Evolutionary conservation across 805 yeast genomes (phyloP), one percentile per base, ranked within the genome.

Genomic region (Priceomyces castillae): DNA sequence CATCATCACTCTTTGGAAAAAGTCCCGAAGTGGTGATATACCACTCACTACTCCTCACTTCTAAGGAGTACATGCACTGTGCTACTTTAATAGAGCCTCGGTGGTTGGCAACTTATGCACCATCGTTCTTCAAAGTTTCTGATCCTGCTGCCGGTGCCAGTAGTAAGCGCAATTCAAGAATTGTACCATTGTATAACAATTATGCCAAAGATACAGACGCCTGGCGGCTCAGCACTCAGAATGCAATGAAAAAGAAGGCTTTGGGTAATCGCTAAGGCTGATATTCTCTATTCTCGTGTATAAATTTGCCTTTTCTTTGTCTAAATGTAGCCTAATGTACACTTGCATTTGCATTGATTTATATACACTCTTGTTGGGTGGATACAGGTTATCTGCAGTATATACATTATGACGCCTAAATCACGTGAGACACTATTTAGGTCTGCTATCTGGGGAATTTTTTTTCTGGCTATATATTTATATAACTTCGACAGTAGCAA

Each of bases 31-130:
- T 87, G 64, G 84, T 90, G 36, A 62, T 92, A 7, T 90, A 88
- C 56, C 90, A 90, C 56, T 86, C 90, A 25, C 72, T 90, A 41
- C 77, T 90, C 23, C 72, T 89, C 50, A 92, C 99, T 0, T 78
- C 86, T 12, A 82, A 82, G 57, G 98, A 92, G 71, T 94, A 86
- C 57, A 89, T 92, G 96, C 86, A 94, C 43, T 89, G 89, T 53
- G 82, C 85, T 22, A 85, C 90, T 14, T 76, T 77, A n/a, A 80
- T 94, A 28, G 90, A 89, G 40, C 86, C 96, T 0, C 74, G 73
- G 48, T 87, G 96, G 96, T 67, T 92, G 25, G 65, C 80, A 37
- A 78, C 84, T 61, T 63, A 62, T 37, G 89, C 90, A 6, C 88
- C 90, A 3, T 80, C 78, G 35, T 89, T 83, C 62, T 92, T 84